Percentiles rank a stretch among this genome's conserved stretches.
Conservation (phyloP, 2,329 filamentous ascomycete species). For the Basipetospora sp. region DNA sequence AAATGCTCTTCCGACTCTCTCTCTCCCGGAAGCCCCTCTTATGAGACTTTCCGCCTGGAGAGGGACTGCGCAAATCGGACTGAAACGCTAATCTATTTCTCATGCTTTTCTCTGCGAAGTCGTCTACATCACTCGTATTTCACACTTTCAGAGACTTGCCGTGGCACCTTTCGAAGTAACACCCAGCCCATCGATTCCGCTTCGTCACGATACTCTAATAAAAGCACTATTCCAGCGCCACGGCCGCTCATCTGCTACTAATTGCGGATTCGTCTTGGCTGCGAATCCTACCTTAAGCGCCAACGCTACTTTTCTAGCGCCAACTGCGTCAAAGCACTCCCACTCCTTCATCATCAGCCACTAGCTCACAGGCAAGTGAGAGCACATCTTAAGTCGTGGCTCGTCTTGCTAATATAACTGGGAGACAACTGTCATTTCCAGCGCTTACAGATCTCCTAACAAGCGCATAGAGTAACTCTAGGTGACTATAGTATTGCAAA, state of each 20-base stretch:
- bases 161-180: neutral
- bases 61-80: too few species aligned
- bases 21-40: too few species aligned
- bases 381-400: slow-evolving; percentile 8
- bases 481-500: slow-evolving; percentile 10
- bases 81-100: neutral
- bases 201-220: slow-evolving; percentile 13
- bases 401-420: slow-evolving; percentile 8
- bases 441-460: slow-evolving; percentile 3
- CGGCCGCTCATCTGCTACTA: slow-evolving; percentile 10
- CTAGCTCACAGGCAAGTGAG: slow-evolving; percentile 7
- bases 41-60: too few species aligned
- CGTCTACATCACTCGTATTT: neutral
- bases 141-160: neutral
- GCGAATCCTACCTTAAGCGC: slow-evolving; percentile 9
- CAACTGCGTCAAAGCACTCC: slow-evolving; percentile 10
- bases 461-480: slow-evolving; percentile 9
- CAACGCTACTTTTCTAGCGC: slow-evolving; percentile 7
- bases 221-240: slow-evolving; percentile 10
- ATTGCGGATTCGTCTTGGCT: slow-evolving; percentile 9
- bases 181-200: neutral
- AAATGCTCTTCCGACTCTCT: too few species aligned
- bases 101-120: neutral
- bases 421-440: slow-evolving; percentile 8
- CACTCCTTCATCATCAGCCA: slow-evolving; percentile 9